These are phyloP conservation scores for Phaseolus coccineus DNA, from an alignment of 331 rosid species.

Conservation along the genomic window DNA sequence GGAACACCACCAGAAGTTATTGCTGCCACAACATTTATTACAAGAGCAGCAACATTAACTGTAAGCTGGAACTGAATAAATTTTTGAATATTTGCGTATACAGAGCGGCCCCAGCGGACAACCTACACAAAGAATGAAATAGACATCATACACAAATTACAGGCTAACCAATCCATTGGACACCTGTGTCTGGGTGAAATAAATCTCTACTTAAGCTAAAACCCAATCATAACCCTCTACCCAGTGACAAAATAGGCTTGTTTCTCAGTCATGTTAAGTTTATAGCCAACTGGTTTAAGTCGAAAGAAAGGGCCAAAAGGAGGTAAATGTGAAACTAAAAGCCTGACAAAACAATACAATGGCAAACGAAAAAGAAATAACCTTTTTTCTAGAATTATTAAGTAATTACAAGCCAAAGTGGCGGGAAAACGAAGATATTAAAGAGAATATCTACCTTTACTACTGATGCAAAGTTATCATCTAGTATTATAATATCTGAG, in stretches of 20 bases:
- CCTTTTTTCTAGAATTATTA: conserved; percentile 14
- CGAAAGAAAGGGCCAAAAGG: too few relatives aligned
- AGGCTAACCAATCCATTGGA: conserved; percentile 37
- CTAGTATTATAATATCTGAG: conserved; percentile 95
- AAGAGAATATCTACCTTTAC: conserved; percentile 68
- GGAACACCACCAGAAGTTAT: conserved; percentile 85
- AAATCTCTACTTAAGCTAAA: conserved; percentile 37
- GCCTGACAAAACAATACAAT: conserved; percentile 3
- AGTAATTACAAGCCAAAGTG: conserved; percentile 7
- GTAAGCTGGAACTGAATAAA: conserved; percentile 99
- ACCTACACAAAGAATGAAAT: conserved; percentile 64
- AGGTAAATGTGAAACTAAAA: conserved; percentile 7
- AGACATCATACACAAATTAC: conserved; percentile 28
- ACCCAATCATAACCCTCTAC: not conserved
- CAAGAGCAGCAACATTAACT: conserved; percentile 97
- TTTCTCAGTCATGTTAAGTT: not conserved
- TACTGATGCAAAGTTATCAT: conserved; percentile 95
- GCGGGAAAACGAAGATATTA: not conserved
- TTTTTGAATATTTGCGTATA: conserved; percentile 97
- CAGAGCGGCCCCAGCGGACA: conserved; percentile 99
- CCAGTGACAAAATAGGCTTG: conserved; percentile 31
- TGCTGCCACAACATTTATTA: conserved; percentile 95
- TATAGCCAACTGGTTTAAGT: too few relatives aligned
- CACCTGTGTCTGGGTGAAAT: conserved; percentile 19
- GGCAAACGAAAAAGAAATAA: conserved; percentile 23